Base-by-base conservation (phyloP, 2,329 filamentous ascomycete genomes). In the Penicillium paneum region DNA sequence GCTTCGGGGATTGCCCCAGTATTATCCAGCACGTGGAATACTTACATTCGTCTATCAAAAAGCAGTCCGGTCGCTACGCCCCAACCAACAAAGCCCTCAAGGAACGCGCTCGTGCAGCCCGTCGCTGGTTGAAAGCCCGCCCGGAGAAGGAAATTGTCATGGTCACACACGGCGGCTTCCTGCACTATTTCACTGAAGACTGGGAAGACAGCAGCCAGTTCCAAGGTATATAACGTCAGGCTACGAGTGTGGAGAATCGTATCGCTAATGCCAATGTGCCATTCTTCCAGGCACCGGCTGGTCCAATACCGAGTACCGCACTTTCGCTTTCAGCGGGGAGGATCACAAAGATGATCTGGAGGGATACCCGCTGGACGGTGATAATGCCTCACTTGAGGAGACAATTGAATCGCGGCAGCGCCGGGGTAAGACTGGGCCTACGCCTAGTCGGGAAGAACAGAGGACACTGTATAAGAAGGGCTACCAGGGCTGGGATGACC, bases 141-240 rank as follows among this genome's bases (percentile, higher is more conserved):
- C 74, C 74, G 4, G 81, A 83, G 63, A 85, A 89, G 64, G 82
- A 93, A 63, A 82, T 96, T 28, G 84, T 87, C 0, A 79, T 91
- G 2, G 90, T 95, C 8, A 88, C 90, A 3, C 91, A 96, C 65
- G 91, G 91, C 1, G 89, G 88, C 1, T 89, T 92, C 63, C 70
- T 96, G 64, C 91, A 96, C 71, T 95, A 90, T 65, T 76, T 96
- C 59, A 94, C 90, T 0, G 83, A 91, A 62, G 91, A 96, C 66
- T 95, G 86, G 84, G 78, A 84, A 50, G 88, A 85, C 39, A 80
- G 64, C 64, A 77, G 76, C 44, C 68, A 72, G 40, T 78, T 76
- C 61, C 68, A 74, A 56, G 79, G 77, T 78, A 69, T 26, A 69
- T 62, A 17, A 46, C 34, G 21, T n/a, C 13, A 26, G 6, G 17